These are phyloP conservation scores for Fennellomyces sp. DNA, from an alignment of 371 early-diverging fungal species.

Conservation along the genomic window DNA sequence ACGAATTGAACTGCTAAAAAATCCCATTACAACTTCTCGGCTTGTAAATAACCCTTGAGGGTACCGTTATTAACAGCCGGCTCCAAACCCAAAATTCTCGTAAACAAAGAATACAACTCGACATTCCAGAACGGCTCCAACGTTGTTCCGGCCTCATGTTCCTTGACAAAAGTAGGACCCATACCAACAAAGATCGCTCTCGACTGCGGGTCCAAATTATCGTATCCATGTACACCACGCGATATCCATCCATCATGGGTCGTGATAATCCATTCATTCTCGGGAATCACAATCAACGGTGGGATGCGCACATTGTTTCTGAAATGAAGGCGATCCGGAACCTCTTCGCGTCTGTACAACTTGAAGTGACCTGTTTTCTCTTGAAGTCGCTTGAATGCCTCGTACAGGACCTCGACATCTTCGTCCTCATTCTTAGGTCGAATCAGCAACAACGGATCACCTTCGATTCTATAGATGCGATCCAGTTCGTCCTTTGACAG, in stretches of 20 bases:
- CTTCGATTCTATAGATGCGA: conserved; percentile 35
- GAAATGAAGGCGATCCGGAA: conserved; percentile 70
- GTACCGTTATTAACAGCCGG: conserved; percentile 48
- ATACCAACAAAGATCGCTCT: conserved; percentile 86
- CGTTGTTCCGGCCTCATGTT: conserved; percentile 4
- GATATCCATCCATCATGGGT: conserved; percentile 42
- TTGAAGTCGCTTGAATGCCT: conserved; percentile 35
- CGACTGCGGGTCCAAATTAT: conserved; percentile 77
- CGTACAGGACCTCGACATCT: conserved; percentile 32
- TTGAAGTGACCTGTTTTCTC: conserved; percentile 45
- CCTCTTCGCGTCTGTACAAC: conserved; percentile 64
- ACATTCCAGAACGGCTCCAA: conserved; percentile 46
- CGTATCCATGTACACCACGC: conserved; percentile 88
- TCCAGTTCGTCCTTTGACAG: conserved; percentile 33
- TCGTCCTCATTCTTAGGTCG: conserved; percentile 27
- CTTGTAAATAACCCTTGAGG: conserved; percentile 27
- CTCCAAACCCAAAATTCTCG: conserved; percentile 38
- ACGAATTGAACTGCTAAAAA: no score
- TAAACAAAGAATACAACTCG: conserved; percentile 41
- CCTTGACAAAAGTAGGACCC: conserved; percentile 71
- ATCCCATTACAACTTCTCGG: neutral
- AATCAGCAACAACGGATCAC: conserved; percentile 45
- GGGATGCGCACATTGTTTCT: conserved; percentile 63
- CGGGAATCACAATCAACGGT: conserved; percentile 75
- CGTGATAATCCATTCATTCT: conserved; percentile 64